Conservation (phyloP, 768 basidiomycete genomes). For the Clitopilus hobsonii region DNA sequence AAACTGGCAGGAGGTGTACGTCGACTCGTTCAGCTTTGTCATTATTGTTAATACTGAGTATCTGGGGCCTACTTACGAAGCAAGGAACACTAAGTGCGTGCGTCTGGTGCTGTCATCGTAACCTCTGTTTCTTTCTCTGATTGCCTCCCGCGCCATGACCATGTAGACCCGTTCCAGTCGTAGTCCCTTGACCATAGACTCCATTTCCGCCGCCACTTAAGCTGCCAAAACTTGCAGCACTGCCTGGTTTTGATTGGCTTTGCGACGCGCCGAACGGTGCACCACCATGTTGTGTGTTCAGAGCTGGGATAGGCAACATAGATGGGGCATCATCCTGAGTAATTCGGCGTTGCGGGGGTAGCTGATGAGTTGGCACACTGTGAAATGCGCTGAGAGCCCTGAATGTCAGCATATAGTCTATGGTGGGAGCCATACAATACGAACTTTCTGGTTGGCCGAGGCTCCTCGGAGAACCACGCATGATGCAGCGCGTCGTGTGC, state of each 20-base stretch:
- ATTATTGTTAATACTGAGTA: no score
- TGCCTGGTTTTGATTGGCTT: constrained; percentile 55
- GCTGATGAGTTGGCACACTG: constrained; percentile 53
- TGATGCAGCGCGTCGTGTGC: constrained; percentile 80
- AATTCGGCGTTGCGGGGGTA: constrained; percentile 84
- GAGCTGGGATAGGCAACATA: constrained; percentile 66
- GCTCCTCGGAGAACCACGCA: constrained; percentile 91
- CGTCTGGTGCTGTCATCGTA: constrained; percentile 16
- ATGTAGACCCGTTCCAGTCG: constrained; percentile 3
- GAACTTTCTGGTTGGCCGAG: constrained; percentile 80
- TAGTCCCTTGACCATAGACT: constrained; percentile 29
- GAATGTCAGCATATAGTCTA: not conserved
- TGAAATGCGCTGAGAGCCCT: constrained; percentile 72
- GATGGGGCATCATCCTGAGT: constrained; percentile 90
- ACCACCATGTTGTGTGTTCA: constrained; percentile 40
- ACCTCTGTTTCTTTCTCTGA: constrained; percentile 56
- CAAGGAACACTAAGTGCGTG: not conserved
- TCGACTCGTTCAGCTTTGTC: no score
- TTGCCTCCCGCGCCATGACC: constrained; percentile 29
- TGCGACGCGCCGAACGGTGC: constrained; percentile 36
- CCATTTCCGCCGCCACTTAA: constrained; percentile 57
- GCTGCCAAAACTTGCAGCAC: constrained; percentile 60
- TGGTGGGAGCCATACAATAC: constrained; percentile 15
- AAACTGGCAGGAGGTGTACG: no score
- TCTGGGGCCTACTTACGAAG: not conserved